Evolutionary conservation across 2,329 filamentous ascomycete species (phyloP).

Genomic region (Claviceps citrina): DNA sequence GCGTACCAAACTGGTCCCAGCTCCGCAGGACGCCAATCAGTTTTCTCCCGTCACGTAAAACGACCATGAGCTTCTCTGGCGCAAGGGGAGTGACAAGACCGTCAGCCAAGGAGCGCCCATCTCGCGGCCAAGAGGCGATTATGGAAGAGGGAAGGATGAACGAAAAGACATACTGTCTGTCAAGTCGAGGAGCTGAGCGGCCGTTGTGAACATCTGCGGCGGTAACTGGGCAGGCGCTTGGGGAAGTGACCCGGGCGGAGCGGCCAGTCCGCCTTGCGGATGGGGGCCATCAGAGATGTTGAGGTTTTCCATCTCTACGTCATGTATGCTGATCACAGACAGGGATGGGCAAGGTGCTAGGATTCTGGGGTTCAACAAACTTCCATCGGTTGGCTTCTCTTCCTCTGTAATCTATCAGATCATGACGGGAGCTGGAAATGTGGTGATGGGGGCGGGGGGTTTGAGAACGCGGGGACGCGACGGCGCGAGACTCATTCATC

Average conservation of each 20-base stretch:
- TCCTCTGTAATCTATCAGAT: neutral
- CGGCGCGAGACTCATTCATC: no score
- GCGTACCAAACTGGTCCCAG: conserved; percentile 88
- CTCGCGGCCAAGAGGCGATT: no score
- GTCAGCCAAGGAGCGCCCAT: conserved; percentile 10
- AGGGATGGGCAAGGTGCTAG: conserved; percentile 4
- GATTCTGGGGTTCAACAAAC: neutral
- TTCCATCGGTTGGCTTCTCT: neutral
- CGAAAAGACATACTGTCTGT: conserved; percentile 66
- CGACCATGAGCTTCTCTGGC: conserved; percentile 87
- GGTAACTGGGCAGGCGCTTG: conserved; percentile 49
- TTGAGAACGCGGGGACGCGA: no score
- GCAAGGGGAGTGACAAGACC: conserved; percentile 4
- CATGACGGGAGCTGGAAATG: neutral
- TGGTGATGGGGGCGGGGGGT: neutral
- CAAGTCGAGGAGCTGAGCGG: conserved; percentile 84
- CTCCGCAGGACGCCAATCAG: conserved; percentile 81
- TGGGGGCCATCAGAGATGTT: conserved; percentile 34
- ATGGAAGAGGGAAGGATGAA: neutral
- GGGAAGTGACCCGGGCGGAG: conserved; percentile 16
- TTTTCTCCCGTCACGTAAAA: conserved; percentile 85
- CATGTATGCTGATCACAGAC: conserved; percentile 8
- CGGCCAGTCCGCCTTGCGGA: conserved; percentile 22
- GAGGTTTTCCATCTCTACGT: conserved; percentile 36
- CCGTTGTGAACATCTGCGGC: conserved; percentile 97